These are phyloP conservation scores for Fraxinus floribunda DNA, from an alignment of 305 asterid genomes.

Conservation along the genomic window DNA sequence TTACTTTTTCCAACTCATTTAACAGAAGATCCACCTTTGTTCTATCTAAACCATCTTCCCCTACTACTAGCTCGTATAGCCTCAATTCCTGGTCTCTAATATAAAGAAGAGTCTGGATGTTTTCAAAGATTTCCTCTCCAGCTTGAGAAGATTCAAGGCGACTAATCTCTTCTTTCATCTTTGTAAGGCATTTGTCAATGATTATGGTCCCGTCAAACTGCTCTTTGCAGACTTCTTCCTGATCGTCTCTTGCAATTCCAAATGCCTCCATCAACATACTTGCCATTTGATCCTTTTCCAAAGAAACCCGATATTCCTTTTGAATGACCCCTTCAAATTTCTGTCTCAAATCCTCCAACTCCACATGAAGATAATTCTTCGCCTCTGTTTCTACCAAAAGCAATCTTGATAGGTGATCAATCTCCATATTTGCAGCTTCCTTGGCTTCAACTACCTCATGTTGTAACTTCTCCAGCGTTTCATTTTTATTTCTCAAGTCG, in stretches of 20 bases:
- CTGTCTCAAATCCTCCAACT: conserved; percentile 49
- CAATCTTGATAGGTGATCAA: conserved; percentile 37
- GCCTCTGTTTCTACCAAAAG: conserved; percentile 47
- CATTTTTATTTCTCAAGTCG: conserved; percentile 37
- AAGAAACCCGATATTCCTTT: conserved; percentile 37
- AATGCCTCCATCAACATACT: conserved; percentile 63
- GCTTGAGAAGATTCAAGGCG: conserved; percentile 41
- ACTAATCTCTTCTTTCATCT: conserved; percentile 54
- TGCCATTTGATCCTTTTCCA: conserved; percentile 55
- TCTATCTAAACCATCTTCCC: conserved; percentile 55
- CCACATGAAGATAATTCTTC: conserved; percentile 45
- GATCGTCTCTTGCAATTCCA: conserved; percentile 48
- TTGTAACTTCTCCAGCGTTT: conserved; percentile 36
- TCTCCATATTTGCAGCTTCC: conserved; percentile 41
- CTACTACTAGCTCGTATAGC: conserved; percentile 55
- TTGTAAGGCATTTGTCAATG: conserved; percentile 54
- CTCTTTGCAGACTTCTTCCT: conserved; percentile 34
- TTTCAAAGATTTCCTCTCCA: conserved; percentile 48
- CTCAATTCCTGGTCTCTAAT: conserved; percentile 59
- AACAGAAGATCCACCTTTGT: conserved; percentile 46
- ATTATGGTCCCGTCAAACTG: conserved; percentile 42
- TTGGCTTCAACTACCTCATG: conserved; percentile 37
- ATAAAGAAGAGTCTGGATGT: conserved; percentile 60
- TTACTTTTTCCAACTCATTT: conserved; percentile 44
- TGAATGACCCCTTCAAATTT: conserved; percentile 39